Evolutionary conservation across 2,329 filamentous ascomycete species (phyloP).

Genomic region (Rhynchosporium agropyri): DNA sequence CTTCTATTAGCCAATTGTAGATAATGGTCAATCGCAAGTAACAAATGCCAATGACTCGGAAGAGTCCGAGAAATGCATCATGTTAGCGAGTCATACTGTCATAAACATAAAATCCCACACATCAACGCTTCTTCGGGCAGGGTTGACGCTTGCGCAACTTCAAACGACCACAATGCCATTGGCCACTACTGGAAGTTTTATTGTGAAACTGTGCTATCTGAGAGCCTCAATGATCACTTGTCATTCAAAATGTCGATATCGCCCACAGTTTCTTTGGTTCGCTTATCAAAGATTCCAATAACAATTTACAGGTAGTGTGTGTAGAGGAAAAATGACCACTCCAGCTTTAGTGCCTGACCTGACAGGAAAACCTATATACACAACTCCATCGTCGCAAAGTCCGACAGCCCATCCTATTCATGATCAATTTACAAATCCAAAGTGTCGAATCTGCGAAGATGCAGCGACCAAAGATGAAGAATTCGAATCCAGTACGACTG

Average conservation of each 20-base stretch:
- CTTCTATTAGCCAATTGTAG: no score
- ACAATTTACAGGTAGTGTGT: not conserved
- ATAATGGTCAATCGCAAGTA: no score
- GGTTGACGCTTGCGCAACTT: no score
- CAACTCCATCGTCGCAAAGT: slow-evolving; percentile 5
- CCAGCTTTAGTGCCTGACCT: slow-evolving; percentile 13
- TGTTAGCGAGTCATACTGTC: no score
- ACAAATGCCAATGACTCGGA: no score
- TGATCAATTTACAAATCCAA: slow-evolving; percentile 10
- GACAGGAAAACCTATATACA: slow-evolving; percentile 15
- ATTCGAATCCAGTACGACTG: not conserved
- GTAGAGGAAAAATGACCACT: not conserved
- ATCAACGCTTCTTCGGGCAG: no score
- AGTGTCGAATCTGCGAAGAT: not conserved
- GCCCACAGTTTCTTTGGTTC: not conserved
- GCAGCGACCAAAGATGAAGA: slow-evolving; percentile 1
- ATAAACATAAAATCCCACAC: no score
- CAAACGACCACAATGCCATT: no score
- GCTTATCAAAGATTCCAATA: not conserved
- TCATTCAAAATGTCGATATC: not conserved
- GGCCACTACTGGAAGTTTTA: no score
- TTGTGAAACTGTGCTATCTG: no score
- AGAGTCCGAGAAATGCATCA: no score
- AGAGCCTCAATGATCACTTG: no score
- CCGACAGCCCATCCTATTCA: not conserved